Conservation (phyloP, 768 basidiomycete species). For the Chalciporus pseudorubinellus region DNA sequence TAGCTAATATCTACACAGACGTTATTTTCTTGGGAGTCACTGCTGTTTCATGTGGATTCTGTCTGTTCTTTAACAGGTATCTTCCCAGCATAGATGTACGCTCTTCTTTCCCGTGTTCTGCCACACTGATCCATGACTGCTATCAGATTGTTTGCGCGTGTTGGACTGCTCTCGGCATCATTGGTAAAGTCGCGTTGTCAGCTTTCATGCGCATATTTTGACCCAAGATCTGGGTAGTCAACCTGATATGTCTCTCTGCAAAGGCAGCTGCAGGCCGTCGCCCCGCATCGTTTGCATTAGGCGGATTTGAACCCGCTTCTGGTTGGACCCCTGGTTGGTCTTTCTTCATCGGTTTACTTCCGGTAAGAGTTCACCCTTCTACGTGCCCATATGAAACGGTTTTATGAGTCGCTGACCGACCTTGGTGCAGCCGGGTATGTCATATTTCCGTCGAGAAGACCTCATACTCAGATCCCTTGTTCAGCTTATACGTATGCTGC, state of each 20-base stretch:
- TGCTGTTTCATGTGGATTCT: slow-evolving; percentile 44
- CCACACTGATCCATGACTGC: slow-evolving; percentile 3
- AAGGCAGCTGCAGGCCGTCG: slow-evolving; percentile 57
- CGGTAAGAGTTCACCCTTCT: slow-evolving; percentile 35
- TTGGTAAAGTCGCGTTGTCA: slow-evolving; percentile 33
- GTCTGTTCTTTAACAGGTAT: slow-evolving; percentile 54
- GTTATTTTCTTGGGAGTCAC: slow-evolving; percentile 58
- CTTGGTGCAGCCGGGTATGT: slow-evolving; percentile 28
- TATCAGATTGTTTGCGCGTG: slow-evolving; percentile 54
- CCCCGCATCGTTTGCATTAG: slow-evolving; percentile 54
- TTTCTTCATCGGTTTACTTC: slow-evolving; percentile 64
- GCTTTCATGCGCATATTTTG: not conserved
- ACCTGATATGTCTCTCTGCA: slow-evolving; percentile 51
- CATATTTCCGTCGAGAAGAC: not conserved
- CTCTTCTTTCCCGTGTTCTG: not conserved
- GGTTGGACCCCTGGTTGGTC: slow-evolving; percentile 70
- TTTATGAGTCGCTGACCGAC: not conserved
- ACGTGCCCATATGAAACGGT: not conserved
- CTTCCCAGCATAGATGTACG: slow-evolving; percentile 50
- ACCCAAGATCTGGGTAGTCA: slow-evolving; percentile 41
- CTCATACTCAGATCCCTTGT: slow-evolving; percentile 17
- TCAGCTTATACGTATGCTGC: slow-evolving; percentile 55
- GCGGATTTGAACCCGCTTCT: slow-evolving; percentile 60
- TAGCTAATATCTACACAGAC: slow-evolving; percentile 31
- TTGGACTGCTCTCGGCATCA: slow-evolving; percentile 60